Base-by-base conservation (phyloP, 495 filamentous ascomycete genomes). In the Aspergillus leporis region DNA sequence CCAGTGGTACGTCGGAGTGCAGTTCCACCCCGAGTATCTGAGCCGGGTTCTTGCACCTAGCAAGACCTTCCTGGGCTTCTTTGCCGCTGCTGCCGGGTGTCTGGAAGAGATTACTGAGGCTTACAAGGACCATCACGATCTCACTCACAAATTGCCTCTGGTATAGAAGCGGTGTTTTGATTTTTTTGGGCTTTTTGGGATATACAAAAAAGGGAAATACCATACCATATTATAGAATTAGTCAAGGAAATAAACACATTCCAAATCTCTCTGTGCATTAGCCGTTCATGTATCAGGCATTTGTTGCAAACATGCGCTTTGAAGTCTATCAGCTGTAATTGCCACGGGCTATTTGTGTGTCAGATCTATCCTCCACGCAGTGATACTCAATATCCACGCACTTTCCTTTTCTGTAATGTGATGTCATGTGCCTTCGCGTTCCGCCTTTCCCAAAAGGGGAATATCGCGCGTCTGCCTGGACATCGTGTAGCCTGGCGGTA, bases 1-100 rank as follows among this genome's bases (percentile, higher is more conserved):
- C 70, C 89, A 90, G 1, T 98, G 85, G 80, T 98, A 87, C 68
- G 90, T 98, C 18, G 94, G 87, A 58, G 90, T 94, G 19, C 91
- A 95, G 72, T 93, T 88, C 69, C 92, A 96, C 74, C 91, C 91
- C 0, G 92, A 96, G 69, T 95, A 94, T 61, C 74, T 89, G 40
- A 82, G 75, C 32, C 80, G 87, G 34, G 91, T 94, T 6, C 74
- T 93, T 62, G 73, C 84, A 31, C 92, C 92, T 1, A 89, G 85
- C 64, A 85, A 85, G 68, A 85, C 90, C 1, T 94, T 92, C 75
- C 79, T 97, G 5, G 93, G 93, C 5, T 92, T 97, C 66, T 83
- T 97, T 47, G 91, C 93, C 23, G 90, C 90, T 6, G 85, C 84
- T 34, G 79, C 83, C 0, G 88, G 87, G 2, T 83, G 81, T 58